Conservation (phyloP, 257 asterid species). For the Echites panduratus region DNA sequence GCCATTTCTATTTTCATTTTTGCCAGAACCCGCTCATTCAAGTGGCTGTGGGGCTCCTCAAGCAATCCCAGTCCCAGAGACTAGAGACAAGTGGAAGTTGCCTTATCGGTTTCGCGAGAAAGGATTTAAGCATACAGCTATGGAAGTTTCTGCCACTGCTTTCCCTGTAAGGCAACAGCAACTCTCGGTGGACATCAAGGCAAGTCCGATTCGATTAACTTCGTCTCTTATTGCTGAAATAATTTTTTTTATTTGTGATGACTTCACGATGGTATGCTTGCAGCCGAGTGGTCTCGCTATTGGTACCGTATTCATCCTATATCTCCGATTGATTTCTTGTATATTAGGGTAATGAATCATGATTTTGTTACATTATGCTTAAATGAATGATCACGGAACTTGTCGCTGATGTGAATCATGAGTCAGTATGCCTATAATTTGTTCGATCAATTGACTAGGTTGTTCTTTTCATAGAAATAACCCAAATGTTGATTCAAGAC, state of each 20-base stretch:
- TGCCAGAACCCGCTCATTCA: too few relatives aligned
- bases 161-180: constrained; percentile 25
- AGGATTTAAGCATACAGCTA: not conserved
- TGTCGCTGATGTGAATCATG: not conserved
- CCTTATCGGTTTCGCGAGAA: not conserved
- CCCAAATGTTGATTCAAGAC: not conserved
- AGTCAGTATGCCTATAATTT: not conserved
- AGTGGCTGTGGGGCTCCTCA: too few relatives aligned
- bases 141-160: not conserved
- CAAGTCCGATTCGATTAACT: not conserved
- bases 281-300: not conserved
- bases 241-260: not conserved
- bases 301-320: not conserved
- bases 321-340: not conserved
- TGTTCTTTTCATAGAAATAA: not conserved
- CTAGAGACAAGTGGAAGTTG: not conserved
- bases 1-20: too few relatives aligned
- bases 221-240: not conserved
- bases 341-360: not conserved
- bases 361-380: not conserved
- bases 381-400: not conserved
- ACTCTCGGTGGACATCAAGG: constrained; percentile 21
- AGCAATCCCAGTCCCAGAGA: not conserved
- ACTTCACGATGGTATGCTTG: not conserved
- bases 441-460: constrained; percentile 9